These are phyloP conservation scores for Ilyonectria destructans DNA, from an alignment of 2,329 filamentous ascomycete genomes.

Conservation along the genomic window DNA sequence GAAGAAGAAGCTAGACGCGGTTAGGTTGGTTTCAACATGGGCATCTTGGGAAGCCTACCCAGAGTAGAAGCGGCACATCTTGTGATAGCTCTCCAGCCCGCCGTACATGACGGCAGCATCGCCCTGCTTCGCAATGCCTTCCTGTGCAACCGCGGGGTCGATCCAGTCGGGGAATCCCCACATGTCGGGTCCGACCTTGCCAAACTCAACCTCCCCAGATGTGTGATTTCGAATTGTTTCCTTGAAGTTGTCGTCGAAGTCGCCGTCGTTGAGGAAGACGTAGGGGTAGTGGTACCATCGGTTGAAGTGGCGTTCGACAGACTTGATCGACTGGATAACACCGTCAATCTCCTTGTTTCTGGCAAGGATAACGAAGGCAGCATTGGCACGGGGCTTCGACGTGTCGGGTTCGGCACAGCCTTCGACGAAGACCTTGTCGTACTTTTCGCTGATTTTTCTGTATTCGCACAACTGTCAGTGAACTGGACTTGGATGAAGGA, in stretches of 20 bases:
- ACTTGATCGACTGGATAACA: constrained; percentile 97
- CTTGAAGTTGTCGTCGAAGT: constrained; percentile 96
- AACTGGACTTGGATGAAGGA: neutral
- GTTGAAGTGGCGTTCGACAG: constrained; percentile 98
- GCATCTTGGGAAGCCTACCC: constrained; percentile 72
- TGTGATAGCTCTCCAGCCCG: constrained; percentile 97
- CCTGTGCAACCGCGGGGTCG: constrained; percentile 92
- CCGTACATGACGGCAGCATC: constrained; percentile 99
- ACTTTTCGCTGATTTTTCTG: constrained; percentile 96
- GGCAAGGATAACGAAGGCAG: constrained; percentile 94
- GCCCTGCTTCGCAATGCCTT: constrained; percentile 96
- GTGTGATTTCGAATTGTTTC: constrained; percentile 91
- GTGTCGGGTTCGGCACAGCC: constrained; percentile 90
- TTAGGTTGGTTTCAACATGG: constrained; percentile 42
- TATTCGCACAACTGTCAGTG: constrained; percentile 40
- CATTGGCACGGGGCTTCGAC: constrained; percentile 87
- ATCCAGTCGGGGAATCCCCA: constrained; percentile 99
- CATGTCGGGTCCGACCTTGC: constrained; percentile 90
- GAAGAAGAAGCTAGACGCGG: constrained; percentile 83
- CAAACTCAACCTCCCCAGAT: constrained; percentile 91
- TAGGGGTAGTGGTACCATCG: constrained; percentile 99
- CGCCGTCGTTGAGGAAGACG: constrained; percentile 97
- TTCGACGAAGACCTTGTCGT: constrained; percentile 96
- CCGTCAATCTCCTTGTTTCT: constrained; percentile 97
- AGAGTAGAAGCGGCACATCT: constrained; percentile 99